Percentiles rank a stretch among this genome's conserved stretches.
Evolutionary conservation across 495 filamentous ascomycete species (phyloP).

Genomic region (Clohesyomyces aquaticus): DNA sequence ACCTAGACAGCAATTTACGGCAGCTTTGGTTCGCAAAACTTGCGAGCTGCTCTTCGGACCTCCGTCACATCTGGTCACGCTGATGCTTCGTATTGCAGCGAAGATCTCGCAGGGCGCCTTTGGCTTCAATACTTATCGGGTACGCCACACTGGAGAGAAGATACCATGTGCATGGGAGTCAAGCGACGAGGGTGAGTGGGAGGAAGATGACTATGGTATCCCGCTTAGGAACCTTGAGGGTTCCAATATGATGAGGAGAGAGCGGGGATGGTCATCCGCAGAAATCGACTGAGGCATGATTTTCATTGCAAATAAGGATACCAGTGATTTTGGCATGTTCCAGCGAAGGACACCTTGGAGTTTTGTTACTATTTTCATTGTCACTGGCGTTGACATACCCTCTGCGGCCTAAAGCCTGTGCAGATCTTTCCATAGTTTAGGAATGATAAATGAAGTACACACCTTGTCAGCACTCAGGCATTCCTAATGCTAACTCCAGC

Average conservation of each 20-base stretch:
- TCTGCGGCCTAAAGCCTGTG: neutral
- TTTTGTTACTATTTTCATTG: neutral
- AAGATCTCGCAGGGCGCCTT: conserved; percentile 66
- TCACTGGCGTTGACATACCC: neutral
- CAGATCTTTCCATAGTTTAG: neutral
- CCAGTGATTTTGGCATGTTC: conserved; percentile 34
- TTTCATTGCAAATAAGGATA: conserved; percentile 27
- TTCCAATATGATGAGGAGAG: conserved; percentile 19
- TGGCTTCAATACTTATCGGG: conserved; percentile 35
- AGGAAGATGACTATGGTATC: conserved; percentile 48
- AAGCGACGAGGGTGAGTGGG: conserved; percentile 50
- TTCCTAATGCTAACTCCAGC: neutral
- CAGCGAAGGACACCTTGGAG: conserved; percentile 15
- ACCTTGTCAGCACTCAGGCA: too few relatives aligned
- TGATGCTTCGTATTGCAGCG: conserved; percentile 80
- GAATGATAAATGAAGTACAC: too few relatives aligned
- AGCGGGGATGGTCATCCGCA: conserved; percentile 7
- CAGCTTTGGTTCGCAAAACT: conserved; percentile 72
- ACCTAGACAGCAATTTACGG: conserved; percentile 61
- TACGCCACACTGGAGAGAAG: conserved; percentile 47
- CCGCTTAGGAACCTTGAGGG: conserved; percentile 42
- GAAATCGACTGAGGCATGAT: conserved; percentile 26
- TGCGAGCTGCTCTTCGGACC: conserved; percentile 74
- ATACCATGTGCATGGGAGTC: conserved; percentile 62
- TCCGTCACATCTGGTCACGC: conserved; percentile 70